These are phyloP conservation scores for Neurospora intermedia DNA, from an alignment of 495 filamentous ascomycete species.

Conservation along the genomic window DNA sequence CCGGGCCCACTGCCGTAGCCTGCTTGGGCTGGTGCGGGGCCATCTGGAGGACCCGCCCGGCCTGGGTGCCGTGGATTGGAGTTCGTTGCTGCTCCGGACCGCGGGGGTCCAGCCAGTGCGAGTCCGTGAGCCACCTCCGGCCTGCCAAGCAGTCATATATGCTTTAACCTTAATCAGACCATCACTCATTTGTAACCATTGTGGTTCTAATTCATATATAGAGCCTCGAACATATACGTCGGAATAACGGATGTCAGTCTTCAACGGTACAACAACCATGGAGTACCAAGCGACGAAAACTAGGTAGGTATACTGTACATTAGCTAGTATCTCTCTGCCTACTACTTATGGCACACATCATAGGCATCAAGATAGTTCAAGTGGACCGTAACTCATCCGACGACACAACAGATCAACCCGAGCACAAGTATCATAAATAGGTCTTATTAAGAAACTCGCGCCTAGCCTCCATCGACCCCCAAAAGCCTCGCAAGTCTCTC, in stretches of 20 bases:
- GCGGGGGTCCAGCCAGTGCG: not conserved
- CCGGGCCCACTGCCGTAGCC: not conserved
- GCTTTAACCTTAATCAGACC: too few species aligned
- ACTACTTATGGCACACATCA: not conserved
- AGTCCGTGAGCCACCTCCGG: not conserved
- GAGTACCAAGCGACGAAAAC: not conserved
- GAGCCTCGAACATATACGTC: too few species aligned
- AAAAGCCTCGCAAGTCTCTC: not conserved
- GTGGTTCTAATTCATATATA: too few species aligned
- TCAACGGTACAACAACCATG: not conserved
- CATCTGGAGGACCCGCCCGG: not conserved
- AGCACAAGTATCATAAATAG: not conserved
- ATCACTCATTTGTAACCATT: too few species aligned
- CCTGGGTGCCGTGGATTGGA: not conserved
- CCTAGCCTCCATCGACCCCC: not conserved
- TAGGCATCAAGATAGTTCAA: not conserved
- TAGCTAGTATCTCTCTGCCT: not conserved
- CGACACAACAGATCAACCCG: not conserved
- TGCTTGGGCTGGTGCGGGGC: slow-evolving; percentile 2
- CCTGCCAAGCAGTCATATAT: not conserved
- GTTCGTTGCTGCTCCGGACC: not conserved
- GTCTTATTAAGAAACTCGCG: not conserved
- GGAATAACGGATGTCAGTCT: too few species aligned
- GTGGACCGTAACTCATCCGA: not conserved
- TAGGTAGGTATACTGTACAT: not conserved